Base-by-base conservation (phyloP, 75 land plant species). In the Selaginella moellendorffii region DNA sequence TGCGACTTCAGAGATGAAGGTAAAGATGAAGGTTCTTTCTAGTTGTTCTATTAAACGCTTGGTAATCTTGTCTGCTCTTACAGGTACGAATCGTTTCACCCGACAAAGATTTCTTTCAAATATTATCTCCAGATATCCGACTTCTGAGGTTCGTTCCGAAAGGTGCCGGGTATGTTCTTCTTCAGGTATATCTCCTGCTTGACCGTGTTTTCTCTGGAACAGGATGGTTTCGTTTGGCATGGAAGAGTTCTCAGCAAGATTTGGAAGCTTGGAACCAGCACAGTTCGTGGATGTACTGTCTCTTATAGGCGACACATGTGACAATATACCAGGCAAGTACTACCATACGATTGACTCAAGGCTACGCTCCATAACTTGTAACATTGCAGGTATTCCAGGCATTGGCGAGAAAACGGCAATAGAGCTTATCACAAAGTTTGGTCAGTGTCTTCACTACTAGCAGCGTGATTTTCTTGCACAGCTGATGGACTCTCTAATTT, bases 101-200 rank as follows among this genome's bases (percentile, higher is more conserved):
- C 2, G 97, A 91, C 65, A 91, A 91, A 77, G 97, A 91, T 58
- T 91, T 91, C 59, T 91, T 87, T 60, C 97, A 91, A 64, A 73
- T 91, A 29, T 46, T 91, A 24, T 87, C 93, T 36, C 93, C 97
- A 53, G 75, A 82, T 27, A 62, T 91, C 24, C 93, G 88, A 21
- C 79, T 91, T 31, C 76, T 91, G 22, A 63, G 93, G 31, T 77
- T 84, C 29, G 79, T 81, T 56, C 77, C 93, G 0, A 85, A 79
- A 60, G 97, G 97, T 10, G 30, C 76, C 24, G 80, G 80, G 86
- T 87, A 52, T 74, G 78, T 76, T 52, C 53, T 17, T 46, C 18
- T 18, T 18, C 51, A 18, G n/a, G n/a, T n/a, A n/a, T n/a, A n/a
- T n/a, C n/a, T n/a, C n/a, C n/a, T n/a, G n/a, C n/a, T n/a, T n/a